Conservation (phyloP, 2,329 filamentous ascomycete species). For the Xylaria arbuscula region DNA sequence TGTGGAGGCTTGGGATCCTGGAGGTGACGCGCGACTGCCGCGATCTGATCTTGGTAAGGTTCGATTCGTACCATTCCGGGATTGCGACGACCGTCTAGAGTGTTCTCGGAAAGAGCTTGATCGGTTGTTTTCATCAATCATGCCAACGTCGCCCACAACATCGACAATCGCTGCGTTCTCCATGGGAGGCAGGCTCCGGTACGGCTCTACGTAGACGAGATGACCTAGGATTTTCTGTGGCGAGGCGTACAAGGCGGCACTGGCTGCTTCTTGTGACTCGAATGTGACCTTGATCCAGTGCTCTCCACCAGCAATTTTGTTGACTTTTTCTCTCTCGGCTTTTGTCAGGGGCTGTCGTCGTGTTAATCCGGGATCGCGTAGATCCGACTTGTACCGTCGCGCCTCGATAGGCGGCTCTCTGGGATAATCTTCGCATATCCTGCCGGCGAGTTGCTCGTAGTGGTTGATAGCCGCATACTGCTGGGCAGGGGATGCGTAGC, state of each 20-base stretch:
- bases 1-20: slow-evolving; percentile 63
- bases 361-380: slow-evolving; percentile 77
- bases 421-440: slow-evolving; percentile 93
- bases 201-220: slow-evolving; percentile 76
- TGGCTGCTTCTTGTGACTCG: slow-evolving; percentile 77
- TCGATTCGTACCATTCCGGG: slow-evolving; percentile 40
- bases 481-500: slow-evolving; percentile 73
- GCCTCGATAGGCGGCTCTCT: slow-evolving; percentile 80
- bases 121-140: slow-evolving; percentile 46
- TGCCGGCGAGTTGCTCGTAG: slow-evolving; percentile 86
- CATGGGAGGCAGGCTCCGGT: slow-evolving; percentile 71
- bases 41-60: slow-evolving; percentile 48
- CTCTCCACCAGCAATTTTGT: slow-evolving; percentile 82
- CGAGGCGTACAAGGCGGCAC: slow-evolving; percentile 74
- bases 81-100: slow-evolving; percentile 42
- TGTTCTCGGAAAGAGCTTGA: slow-evolving; percentile 32
- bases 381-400: slow-evolving; percentile 77
- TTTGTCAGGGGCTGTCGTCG: slow-evolving; percentile 72
- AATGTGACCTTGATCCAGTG: slow-evolving; percentile 94
- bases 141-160: slow-evolving; percentile 55
- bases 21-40: slow-evolving; percentile 48
- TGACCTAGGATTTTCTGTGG: slow-evolving; percentile 78
- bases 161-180: slow-evolving; percentile 73
- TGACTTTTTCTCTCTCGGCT: slow-evolving; percentile 81
- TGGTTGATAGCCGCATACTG: slow-evolving; percentile 90